phyloP scores from a whole-genome alignment of 1,284 basidiomycete species.

The Ceratobasidium sp. region DNA sequence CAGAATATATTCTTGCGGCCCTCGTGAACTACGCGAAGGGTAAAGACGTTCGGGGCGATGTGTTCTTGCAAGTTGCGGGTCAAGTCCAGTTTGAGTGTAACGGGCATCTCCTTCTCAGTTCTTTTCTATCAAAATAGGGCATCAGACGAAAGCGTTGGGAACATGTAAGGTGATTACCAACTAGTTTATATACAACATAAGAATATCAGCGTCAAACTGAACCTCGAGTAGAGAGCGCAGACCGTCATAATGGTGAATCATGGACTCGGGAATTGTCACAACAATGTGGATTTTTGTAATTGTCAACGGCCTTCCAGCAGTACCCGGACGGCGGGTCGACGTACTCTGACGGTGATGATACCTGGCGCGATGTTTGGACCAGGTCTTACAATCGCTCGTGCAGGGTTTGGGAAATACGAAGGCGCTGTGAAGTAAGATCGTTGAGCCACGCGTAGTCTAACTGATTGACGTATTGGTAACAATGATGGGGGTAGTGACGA shows the following conservation, averaged over 20 bases:
- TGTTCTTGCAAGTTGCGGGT: conserved; percentile 70
- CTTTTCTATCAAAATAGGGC: not conserved
- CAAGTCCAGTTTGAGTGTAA: conserved; percentile 68
- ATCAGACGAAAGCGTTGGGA: too few species aligned
- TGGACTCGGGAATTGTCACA: conserved; percentile 88
- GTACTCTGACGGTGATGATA: not conserved
- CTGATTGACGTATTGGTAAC: too few species aligned
- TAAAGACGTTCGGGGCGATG: conserved; percentile 72
- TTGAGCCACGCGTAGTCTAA: too few species aligned
- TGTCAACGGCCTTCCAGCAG: conserved; percentile 68
- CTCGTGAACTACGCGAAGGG: conserved; percentile 76
- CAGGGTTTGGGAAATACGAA: too few species aligned
- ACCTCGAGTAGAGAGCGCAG: conserved; percentile 87
- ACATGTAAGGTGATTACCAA: too few species aligned
- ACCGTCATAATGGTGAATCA: conserved; percentile 82
- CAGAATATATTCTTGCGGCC: conserved; percentile 83
- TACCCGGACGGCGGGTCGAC: conserved; percentile 57
- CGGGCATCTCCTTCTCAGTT: not conserved
- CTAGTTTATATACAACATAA: conserved; percentile 61
- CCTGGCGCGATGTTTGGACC: too few species aligned
- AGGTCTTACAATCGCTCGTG: too few species aligned
- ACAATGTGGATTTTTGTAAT: conserved; percentile 65
- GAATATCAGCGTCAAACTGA: conserved; percentile 91
- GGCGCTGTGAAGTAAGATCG: too few species aligned
- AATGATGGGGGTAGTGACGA: too few species aligned